phyloP scores from a whole-genome alignment of 352 stramenopile species.

The Thraustotheca clavata region DNA sequence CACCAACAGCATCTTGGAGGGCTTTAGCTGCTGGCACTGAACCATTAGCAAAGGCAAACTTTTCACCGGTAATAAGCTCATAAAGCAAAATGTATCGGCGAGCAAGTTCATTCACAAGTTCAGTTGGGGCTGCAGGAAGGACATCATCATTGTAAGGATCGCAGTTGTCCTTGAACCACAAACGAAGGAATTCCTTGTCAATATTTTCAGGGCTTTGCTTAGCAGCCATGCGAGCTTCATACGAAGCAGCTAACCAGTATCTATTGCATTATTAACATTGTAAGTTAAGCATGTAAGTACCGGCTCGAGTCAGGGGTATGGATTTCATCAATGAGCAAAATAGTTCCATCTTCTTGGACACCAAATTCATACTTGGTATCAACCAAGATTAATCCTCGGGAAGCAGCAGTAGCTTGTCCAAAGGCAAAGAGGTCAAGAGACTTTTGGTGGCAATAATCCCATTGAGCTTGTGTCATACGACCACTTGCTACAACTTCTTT shows the following conservation, averaged over 20 bases:
- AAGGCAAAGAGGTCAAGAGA: constrained; percentile 89
- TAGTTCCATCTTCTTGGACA: constrained; percentile 72
- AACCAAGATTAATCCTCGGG: constrained; percentile 95
- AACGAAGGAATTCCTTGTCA: constrained; percentile 99
- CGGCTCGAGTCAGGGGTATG: constrained; percentile 98
- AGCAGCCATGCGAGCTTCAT: constrained; percentile 77
- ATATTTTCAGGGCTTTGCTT: constrained; percentile 97
- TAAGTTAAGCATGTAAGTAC: constrained; percentile 53
- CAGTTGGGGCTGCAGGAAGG: constrained; percentile 92
- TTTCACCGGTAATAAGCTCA: constrained; percentile 96
- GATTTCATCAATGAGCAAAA: constrained; percentile 98
- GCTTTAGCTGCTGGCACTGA: background rate
- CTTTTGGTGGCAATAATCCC: constrained; percentile 91
- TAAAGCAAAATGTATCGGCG: constrained; percentile 97
- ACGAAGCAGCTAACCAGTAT: constrained; percentile 85
- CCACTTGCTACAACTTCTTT: constrained; percentile 88
- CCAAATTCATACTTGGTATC: constrained; percentile 97
- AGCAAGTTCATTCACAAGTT: constrained; percentile 95
- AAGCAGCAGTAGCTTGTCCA: constrained; percentile 85
- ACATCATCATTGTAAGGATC: constrained; percentile 96
- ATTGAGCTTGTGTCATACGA: constrained; percentile 96
- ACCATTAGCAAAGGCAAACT: constrained; percentile 81
- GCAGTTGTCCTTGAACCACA: constrained; percentile 97
- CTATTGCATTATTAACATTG: constrained; percentile 24
- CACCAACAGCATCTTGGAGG: constrained; percentile 6